Conservation (phyloP, 306 rosid genomes). For the Argentina anserina region DNA sequence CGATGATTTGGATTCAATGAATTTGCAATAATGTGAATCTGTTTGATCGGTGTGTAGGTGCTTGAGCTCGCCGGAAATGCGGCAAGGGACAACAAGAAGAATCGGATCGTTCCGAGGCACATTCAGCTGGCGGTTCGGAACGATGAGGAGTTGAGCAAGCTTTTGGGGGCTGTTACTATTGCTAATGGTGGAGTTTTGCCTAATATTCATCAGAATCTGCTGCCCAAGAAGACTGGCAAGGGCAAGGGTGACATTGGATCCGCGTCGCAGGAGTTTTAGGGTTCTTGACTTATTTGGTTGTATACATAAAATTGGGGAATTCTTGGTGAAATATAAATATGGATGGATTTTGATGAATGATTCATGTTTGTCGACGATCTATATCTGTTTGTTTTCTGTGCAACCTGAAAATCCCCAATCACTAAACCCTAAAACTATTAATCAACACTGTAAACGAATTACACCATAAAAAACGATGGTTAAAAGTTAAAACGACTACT, state of each 20-base stretch:
- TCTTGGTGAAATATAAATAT: background rate
- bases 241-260: constrained; percentile 62
- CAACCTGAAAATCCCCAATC: too few species aligned
- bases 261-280: constrained; percentile 53
- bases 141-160: constrained; percentile 70
- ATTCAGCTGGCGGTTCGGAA: constrained; percentile 81
- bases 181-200: constrained; percentile 63
- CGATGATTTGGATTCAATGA: background rate
- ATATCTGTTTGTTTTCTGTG: too few species aligned
- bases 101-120: constrained; percentile 60
- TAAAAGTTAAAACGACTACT: background rate
- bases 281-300: background rate
- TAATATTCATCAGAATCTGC: constrained; percentile 48
- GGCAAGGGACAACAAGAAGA: constrained; percentile 72
- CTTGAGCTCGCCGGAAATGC: constrained; percentile 65
- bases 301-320: background rate
- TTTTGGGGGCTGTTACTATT: constrained; percentile 65
- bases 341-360: background rate
- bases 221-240: constrained; percentile 53
- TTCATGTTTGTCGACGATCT: background rate
- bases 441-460: background rate
- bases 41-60: constrained; percentile 25
- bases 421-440: background rate
- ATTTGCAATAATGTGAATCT: background rate
- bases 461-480: background rate